phyloP scores from a whole-genome alignment of 2,329 filamentous ascomycete species.

The Cladosporium oxysporum region DNA sequence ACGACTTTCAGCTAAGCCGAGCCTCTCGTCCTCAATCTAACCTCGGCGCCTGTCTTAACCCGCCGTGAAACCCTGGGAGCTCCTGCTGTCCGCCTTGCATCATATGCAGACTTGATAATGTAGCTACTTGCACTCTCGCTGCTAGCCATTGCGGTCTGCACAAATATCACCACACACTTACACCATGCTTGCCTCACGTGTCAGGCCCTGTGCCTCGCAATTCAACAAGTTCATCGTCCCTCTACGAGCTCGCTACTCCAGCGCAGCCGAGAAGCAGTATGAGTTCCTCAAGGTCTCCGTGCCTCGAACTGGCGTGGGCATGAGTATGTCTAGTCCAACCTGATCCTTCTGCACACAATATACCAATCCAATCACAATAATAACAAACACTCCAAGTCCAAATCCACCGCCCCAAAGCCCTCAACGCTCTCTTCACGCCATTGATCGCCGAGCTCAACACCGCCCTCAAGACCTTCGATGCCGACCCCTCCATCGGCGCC shows the following conservation, averaged over 20 bases:
- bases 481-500: conserved; percentile 67
- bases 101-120: not conserved
- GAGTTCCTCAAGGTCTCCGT: conserved; percentile 80
- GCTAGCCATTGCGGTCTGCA: conserved; percentile 5
- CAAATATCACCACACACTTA: not conserved
- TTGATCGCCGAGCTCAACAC: conserved; percentile 88
- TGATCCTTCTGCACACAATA: conserved; percentile 1
- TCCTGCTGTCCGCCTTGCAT: not conserved
- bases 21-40: not conserved
- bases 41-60: conserved; percentile 4
- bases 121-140: not conserved
- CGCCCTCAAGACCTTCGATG: conserved; percentile 70
- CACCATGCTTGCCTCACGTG: conserved; percentile 33
- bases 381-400: conserved; percentile 66
- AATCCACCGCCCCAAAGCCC: conserved; percentile 88
- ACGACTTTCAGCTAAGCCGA: conserved; percentile 3
- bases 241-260: conserved; percentile 54
- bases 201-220: conserved; percentile 63
- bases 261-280: conserved; percentile 57
- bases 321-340: conserved; percentile 62
- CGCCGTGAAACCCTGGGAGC: not conserved
- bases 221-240: conserved; percentile 62
- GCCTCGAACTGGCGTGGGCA: conserved; percentile 84
- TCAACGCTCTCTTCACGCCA: conserved; percentile 90
- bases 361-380: not conserved